Evolutionary conservation across 2,329 filamentous ascomycete genomes (phyloP).

Genomic region (Fusarium coffeatum): DNA sequence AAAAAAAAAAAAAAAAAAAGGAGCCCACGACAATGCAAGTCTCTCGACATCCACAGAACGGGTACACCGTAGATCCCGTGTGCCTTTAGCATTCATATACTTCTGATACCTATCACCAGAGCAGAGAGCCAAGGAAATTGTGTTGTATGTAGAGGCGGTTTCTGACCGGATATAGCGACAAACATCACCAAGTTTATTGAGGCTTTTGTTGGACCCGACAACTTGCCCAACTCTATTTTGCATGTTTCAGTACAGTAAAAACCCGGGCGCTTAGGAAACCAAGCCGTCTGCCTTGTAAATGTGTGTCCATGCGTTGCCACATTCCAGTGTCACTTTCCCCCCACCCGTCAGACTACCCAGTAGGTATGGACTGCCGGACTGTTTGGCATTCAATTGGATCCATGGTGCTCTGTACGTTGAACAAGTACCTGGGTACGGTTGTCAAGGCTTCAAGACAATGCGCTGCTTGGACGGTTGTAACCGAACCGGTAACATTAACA

Average conservation of each 20-base stretch:
- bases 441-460: background rate
- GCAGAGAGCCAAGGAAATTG: background rate
- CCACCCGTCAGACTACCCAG: background rate
- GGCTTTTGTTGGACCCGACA: background rate
- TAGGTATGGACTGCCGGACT: background rate
- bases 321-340: background rate
- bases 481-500: background rate
- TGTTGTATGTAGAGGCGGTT: background rate
- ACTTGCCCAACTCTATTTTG: background rate
- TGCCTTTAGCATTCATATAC: background rate
- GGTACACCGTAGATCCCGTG: conserved; percentile 44
- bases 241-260: conserved; percentile 6
- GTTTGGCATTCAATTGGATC: background rate
- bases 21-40: conserved; percentile 31
- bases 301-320: background rate
- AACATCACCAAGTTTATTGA: background rate
- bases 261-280: background rate
- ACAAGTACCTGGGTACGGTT: background rate
- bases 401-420: background rate
- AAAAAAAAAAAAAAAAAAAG: background rate
- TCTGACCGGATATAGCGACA: background rate
- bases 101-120: background rate
- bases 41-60: conserved; percentile 28
- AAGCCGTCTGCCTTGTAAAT: background rate
- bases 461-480: background rate